These are phyloP conservation scores for Rhizopogon sp. DNA, from an alignment of 768 basidiomycete species.

Conservation along the genomic window DNA sequence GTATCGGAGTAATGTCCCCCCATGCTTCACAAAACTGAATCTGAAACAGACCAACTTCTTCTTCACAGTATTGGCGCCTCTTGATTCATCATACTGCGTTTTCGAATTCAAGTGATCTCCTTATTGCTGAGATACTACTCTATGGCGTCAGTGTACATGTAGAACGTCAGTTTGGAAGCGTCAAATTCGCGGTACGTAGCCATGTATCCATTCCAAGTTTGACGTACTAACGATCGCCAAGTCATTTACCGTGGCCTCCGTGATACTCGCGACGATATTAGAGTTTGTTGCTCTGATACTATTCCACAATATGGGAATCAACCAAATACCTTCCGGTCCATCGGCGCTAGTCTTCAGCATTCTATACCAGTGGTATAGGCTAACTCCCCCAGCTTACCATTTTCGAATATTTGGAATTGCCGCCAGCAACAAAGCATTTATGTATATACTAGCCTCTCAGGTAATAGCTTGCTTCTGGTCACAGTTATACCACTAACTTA, in stretches of 20 bases:
- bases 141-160: slow-evolving; percentile 67
- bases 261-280: slow-evolving; percentile 58
- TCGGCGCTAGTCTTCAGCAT: slow-evolving; percentile 73
- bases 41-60: slow-evolving; percentile 24
- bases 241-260: slow-evolving; percentile 76
- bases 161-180: slow-evolving; percentile 81
- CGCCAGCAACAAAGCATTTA: slow-evolving; percentile 72
- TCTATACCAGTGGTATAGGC: slow-evolving; percentile 76
- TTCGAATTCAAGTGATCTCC: slow-evolving; percentile 80
- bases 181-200: slow-evolving; percentile 76
- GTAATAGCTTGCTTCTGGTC: slow-evolving; percentile 30
- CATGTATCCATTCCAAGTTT: background rate
- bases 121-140: slow-evolving; percentile 68
- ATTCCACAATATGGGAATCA: slow-evolving; percentile 63
- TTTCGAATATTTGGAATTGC: slow-evolving; percentile 72
- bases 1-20: slow-evolving; percentile 32
- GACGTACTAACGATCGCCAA: slow-evolving; percentile 24
- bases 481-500: slow-evolving; percentile 7
- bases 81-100: slow-evolving; percentile 69
- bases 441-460: slow-evolving; percentile 68
- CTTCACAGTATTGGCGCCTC: slow-evolving; percentile 79
- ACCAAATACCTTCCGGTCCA: slow-evolving; percentile 73
- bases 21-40: slow-evolving; percentile 18
- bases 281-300: slow-evolving; percentile 64
- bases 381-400: slow-evolving; percentile 72